Evolutionary conservation across 2,329 filamentous ascomycete genomes (phyloP), one percentile per base, ranked within the genome.

Genomic region (Fusarium chaquense): DNA sequence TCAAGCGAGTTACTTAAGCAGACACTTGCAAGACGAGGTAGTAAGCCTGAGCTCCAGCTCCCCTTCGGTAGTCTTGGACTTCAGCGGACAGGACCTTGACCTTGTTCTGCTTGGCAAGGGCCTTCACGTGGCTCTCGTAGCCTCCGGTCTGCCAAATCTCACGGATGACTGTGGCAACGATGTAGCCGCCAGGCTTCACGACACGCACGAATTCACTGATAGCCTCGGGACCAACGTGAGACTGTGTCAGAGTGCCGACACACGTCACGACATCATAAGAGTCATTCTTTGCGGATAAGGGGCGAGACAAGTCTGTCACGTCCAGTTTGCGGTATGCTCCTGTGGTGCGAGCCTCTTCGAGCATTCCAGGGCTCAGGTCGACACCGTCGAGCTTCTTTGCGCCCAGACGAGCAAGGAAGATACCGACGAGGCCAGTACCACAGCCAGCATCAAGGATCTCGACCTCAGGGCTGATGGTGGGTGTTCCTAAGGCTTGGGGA

Each of bases 371-470:
- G 52, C 82, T 85, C 18, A 87, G 76, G 67, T 88, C 86, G 28
- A 86, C 74, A 28, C 86, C 86, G 52, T 87, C 83, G 43, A 88
- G 81, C n/a, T 78, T 76, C 38, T 78, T 78, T 5, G 81, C 81
- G 4, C 83, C 82, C 33, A 79, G 73, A 38, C 80, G 75, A 24
- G 81, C 78, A 6, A 88, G 81, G 28, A 81, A 82, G 22, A 81
- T 74, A 6, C 84, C 86, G 13, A 86, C 85, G 11, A 86, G 81
- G 1, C 86, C 86, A 1, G 85, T 87, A 6, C 86, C 86, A 60
- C 85, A 87, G n/a, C 86, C 86, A 24, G 85, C 85, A 62, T 88
- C 86, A 0, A 86, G 80, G 58, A 87, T 82, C 61, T 71, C 62
- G 33, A 75, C 36, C 22, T 68, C 62, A n/a, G 67, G 63, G 51